Conservation (phyloP, 1,139 yeast species). For the Casaregolazyma lundiana region DNA sequence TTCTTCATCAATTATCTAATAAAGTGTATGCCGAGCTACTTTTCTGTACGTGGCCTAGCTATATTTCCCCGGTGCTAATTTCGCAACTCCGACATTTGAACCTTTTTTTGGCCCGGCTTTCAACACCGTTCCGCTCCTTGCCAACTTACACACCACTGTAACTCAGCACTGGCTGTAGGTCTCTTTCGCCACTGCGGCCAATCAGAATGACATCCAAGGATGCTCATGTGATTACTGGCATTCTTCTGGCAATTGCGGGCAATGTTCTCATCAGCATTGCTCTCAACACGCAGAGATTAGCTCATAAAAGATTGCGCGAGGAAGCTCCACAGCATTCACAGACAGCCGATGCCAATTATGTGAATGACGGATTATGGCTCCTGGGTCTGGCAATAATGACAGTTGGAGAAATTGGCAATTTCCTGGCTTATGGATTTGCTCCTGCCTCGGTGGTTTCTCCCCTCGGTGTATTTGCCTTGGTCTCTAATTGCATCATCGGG, state of each 20-base stretch:
- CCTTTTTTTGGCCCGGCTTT: background rate
- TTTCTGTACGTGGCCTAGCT: background rate
- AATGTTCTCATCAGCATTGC: constrained; percentile 37
- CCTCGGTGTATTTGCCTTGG: constrained; percentile 42
- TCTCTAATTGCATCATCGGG: constrained; percentile 43
- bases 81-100: background rate
- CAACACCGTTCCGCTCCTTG: background rate
- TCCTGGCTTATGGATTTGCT: constrained; percentile 44
- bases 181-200: background rate
- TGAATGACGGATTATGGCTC: constrained; percentile 37
- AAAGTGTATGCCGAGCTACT: too few relatives aligned
- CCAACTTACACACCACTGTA: background rate
- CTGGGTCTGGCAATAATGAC: constrained; percentile 39
- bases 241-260: constrained; percentile 34
- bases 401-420: constrained; percentile 42
- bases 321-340: constrained; percentile 3
- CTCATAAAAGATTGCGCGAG: constrained; percentile 28
- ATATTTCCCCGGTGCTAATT: background rate
- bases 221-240: constrained; percentile 22
- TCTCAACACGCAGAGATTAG: constrained; percentile 38
- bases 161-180: too few relatives aligned
- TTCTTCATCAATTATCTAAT: too few relatives aligned
- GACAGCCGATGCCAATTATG: constrained; percentile 18
- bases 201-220: background rate
- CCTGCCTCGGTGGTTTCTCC: constrained; percentile 46